Conservation (phyloP, 1,284 basidiomycete species). For the Neonothopanus nambi region DNA sequence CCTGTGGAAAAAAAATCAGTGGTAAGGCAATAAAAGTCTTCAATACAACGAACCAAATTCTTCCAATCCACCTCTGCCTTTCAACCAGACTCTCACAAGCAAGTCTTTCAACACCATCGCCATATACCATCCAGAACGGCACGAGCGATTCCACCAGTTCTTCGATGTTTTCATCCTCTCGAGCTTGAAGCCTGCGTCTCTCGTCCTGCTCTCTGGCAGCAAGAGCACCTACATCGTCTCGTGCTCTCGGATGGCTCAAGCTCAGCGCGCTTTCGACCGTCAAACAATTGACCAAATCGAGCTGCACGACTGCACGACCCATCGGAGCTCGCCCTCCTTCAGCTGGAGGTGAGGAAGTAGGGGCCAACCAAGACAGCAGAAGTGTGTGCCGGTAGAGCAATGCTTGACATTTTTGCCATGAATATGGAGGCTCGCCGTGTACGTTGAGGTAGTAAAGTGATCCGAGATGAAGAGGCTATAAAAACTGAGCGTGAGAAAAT, state of each 20-base stretch:
- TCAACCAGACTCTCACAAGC: slow-evolving; percentile 83
- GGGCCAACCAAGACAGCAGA: slow-evolving; percentile 79
- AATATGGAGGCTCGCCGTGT: slow-evolving; percentile 73
- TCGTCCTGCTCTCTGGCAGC: slow-evolving; percentile 65
- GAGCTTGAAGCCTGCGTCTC: slow-evolving; percentile 23
- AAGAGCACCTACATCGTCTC: slow-evolving; percentile 81
- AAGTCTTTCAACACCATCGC: slow-evolving; percentile 82
- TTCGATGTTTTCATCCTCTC: slow-evolving; percentile 34
- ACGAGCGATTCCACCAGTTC: slow-evolving; percentile 72
- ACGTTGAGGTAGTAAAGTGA: slow-evolving; percentile 89
- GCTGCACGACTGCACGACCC: slow-evolving; percentile 75
- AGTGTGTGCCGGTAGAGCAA: slow-evolving; percentile 80
- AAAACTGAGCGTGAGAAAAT: slow-evolving; percentile 10
- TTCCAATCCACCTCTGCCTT: slow-evolving; percentile 84
- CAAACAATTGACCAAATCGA: slow-evolving; percentile 82
- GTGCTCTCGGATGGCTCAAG: slow-evolving; percentile 73
- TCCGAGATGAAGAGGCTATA: slow-evolving; percentile 79
- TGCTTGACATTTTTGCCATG: slow-evolving; percentile 85
- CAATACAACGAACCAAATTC: slow-evolving; percentile 66
- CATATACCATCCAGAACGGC: slow-evolving; percentile 86
- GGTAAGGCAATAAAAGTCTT: slow-evolving; percentile 7
- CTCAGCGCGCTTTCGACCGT: slow-evolving; percentile 80
- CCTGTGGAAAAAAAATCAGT: slow-evolving; percentile 41
- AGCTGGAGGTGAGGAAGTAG: slow-evolving; percentile 45
- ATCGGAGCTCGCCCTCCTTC: slow-evolving; percentile 12